Evolutionary conservation across 2,329 filamentous ascomycete genomes (phyloP).

Genomic region (Diaporthe citri): DNA sequence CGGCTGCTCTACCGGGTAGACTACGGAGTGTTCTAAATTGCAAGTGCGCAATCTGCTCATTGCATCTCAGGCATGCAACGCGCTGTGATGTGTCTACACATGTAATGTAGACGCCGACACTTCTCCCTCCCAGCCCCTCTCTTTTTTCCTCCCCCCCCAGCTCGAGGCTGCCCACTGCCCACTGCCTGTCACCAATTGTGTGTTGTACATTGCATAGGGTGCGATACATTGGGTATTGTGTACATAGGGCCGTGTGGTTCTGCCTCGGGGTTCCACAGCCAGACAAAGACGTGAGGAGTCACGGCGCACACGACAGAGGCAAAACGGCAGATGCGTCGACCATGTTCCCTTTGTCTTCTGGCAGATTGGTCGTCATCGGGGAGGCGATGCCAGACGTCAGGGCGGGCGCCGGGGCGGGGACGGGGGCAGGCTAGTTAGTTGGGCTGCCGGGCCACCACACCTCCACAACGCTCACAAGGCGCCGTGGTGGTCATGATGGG

Average conservation of each 20-base stretch:
- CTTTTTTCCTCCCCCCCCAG: neutral
- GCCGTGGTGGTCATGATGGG: constrained; percentile 2
- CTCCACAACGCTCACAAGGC: neutral
- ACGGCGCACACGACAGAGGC: constrained; percentile 22
- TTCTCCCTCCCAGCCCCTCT: constrained; percentile 16
- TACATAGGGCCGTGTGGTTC: constrained; percentile 15
- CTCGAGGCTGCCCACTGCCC: constrained; percentile 2
- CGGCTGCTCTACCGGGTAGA: neutral
- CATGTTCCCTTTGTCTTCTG: neutral
- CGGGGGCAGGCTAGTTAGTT: neutral
- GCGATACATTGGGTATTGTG: neutral
- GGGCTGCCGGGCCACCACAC: constrained; percentile 6
- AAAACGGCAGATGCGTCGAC: constrained; percentile 5
- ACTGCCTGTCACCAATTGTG: neutral
- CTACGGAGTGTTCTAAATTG: neutral
- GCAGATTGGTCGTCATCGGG: neutral
- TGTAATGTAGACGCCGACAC: neutral
- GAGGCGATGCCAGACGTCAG: constrained; percentile 16
- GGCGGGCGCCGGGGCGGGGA: neutral
- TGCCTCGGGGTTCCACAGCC: constrained; percentile 9
- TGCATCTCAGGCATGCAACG: constrained; percentile 5
- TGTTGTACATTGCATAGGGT: constrained; percentile 11
- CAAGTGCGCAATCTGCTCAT: neutral
- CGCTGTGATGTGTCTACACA: neutral
- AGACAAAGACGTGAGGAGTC: constrained; percentile 13